Percentiles rank a stretch among this genome's conserved stretches.
phyloP scores from a whole-genome alignment of 2,329 filamentous ascomycete species.

The Cryoendolithus antarcticus region DNA sequence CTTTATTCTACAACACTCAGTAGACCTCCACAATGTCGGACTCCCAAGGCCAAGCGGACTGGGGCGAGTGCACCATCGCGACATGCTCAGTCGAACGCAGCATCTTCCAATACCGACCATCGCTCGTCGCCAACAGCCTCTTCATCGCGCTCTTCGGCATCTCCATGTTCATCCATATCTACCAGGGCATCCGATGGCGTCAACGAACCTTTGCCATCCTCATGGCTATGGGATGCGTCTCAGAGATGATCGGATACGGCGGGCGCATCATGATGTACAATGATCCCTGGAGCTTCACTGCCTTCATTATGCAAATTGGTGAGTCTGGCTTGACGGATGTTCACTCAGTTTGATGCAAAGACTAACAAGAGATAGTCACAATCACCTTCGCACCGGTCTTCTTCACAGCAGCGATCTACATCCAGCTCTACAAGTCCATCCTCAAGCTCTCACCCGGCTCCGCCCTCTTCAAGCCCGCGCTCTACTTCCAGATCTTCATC shows the following conservation, averaged over 20 bases:
- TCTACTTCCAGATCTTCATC: constrained; percentile 38
- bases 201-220: constrained; percentile 38
- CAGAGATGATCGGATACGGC: constrained; percentile 48
- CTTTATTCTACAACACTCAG: too few species aligned
- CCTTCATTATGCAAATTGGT: constrained; percentile 30
- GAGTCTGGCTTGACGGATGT: background rate
- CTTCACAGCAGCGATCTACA: constrained; percentile 51
- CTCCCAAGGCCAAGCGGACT: constrained; percentile 1
- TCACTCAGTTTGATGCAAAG: background rate
- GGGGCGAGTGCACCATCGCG: constrained; percentile 7
- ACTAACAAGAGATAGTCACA: constrained; percentile 40
- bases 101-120: constrained; percentile 38
- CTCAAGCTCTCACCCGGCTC: constrained; percentile 8
- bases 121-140: constrained; percentile 36
- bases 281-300: constrained; percentile 33
- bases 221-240: constrained; percentile 41
- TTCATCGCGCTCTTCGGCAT: constrained; percentile 38
- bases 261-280: constrained; percentile 44
- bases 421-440: constrained; percentile 37
- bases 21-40: background rate
- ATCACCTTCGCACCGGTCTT: constrained; percentile 55
- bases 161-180: constrained; percentile 30
- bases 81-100: constrained; percentile 7
- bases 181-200: constrained; percentile 23
- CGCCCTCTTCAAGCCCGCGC: constrained; percentile 10